These are phyloP conservation scores for Rhodotorula glutinis DNA, from an alignment of 1,284 basidiomycete genomes.

Conservation along the genomic window DNA sequence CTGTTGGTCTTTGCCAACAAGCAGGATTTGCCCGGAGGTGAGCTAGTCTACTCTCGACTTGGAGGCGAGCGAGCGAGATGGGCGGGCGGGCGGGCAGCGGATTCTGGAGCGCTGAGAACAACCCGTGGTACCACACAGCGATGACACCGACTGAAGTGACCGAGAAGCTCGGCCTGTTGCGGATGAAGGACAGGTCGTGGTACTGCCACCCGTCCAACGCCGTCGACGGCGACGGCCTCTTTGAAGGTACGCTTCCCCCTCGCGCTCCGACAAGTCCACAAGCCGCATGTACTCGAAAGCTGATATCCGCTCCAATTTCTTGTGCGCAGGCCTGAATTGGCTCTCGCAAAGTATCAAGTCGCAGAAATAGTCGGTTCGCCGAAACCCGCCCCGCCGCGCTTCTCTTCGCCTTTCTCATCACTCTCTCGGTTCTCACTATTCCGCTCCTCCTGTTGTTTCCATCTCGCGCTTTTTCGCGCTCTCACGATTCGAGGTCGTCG, in stretches of 20 bases:
- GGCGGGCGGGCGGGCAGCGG: no score
- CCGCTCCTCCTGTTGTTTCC: no score
- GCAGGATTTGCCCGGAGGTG: conserved; percentile 96
- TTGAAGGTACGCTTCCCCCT: conserved; percentile 59
- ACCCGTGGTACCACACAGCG: conserved; percentile 58
- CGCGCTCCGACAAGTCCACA: background rate
- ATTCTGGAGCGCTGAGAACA: no score
- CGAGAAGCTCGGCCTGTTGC: conserved; percentile 90
- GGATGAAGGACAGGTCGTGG: conserved; percentile 97
- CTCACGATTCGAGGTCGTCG: no score
- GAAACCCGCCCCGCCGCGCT: no score
- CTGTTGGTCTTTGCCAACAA: conserved; percentile 99
- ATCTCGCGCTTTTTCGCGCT: no score
- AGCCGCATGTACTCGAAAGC: no score
- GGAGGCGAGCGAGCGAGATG: no score
- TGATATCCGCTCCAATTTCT: no score
- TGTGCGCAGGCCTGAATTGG: conserved; percentile 71
- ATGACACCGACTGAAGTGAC: conserved; percentile 99
- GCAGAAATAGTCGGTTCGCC: conserved; percentile 14
- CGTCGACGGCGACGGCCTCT: conserved; percentile 74
- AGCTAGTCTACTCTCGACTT: no score
- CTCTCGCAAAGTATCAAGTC: conserved; percentile 88
- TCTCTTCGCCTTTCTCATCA: background rate
- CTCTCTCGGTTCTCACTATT: background rate
- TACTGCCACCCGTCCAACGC: conserved; percentile 54